These are phyloP conservation scores for Kuraishia molischiana DNA, from an alignment of 805 yeast species.

Conservation along the genomic window DNA sequence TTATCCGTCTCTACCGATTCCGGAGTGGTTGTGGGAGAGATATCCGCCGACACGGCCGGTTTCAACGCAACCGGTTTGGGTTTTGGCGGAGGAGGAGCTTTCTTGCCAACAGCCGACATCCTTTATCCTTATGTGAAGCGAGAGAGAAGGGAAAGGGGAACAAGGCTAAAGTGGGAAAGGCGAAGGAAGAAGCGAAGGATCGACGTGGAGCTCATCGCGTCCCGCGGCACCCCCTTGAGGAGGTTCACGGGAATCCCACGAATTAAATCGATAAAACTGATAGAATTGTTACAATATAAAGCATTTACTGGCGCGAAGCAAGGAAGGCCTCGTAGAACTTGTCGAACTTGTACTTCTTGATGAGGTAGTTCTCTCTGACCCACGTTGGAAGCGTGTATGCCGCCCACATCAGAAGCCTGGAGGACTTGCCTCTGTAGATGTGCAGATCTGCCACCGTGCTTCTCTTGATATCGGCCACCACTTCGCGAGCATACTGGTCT, in stretches of 20 bases:
- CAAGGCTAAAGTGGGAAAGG: neutral
- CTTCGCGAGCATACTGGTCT: conserved; percentile 43
- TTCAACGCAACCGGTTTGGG: conserved; percentile 2
- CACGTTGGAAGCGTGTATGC: conserved; percentile 3
- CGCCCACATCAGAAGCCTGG: neutral
- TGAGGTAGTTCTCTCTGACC: conserved; percentile 6
- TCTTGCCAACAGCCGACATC: neutral
- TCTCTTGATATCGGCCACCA: conserved; percentile 39
- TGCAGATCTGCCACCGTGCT: conserved; percentile 1
- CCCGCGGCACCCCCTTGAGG: too few species aligned
- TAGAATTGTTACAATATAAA: too few species aligned
- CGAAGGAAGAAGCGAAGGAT: neutral
- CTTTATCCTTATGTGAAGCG: too few species aligned
- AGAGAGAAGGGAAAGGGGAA: neutral
- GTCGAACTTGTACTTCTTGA: conserved; percentile 1
- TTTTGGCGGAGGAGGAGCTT: conserved; percentile 3
- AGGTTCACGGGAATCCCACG: too few species aligned
- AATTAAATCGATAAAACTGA: too few species aligned
- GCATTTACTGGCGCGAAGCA: too few species aligned
- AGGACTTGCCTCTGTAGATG: neutral
- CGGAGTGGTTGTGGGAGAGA: neutral
- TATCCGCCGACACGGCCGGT: neutral
- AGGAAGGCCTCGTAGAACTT: neutral
- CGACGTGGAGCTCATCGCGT: neutral
- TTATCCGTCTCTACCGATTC: neutral